A percentile compares a stretch with the other conserved stretches of the same genome.
These are phyloP conservation scores for Cordyceps javanica DNA, from an alignment of 2,329 filamentous ascomycete genomes.

Conservation along the genomic window DNA sequence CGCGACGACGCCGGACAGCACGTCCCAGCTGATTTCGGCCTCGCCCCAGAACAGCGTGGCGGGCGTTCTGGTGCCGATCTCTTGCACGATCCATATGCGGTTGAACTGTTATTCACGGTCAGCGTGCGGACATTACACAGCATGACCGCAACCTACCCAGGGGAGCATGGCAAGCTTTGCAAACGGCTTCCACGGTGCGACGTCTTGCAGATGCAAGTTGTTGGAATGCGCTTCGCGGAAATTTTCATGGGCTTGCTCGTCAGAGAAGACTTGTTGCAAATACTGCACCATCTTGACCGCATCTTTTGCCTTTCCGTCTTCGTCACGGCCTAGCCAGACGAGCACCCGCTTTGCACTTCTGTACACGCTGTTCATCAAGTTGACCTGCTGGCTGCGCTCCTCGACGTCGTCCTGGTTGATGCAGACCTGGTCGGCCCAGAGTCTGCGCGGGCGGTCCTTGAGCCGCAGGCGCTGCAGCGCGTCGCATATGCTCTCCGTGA, in stretches of 20 bases:
- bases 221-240: constrained; percentile 27
- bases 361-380: constrained; percentile 33
- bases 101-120: constrained; percentile 24
- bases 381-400: constrained; percentile 32
- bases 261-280: constrained; percentile 23
- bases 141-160: constrained; percentile 23
- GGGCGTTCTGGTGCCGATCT: constrained; percentile 28
- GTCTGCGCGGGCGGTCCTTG: constrained; percentile 19
- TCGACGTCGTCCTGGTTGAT: constrained; percentile 32
- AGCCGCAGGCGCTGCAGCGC: constrained; percentile 25
- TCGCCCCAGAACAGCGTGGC: constrained; percentile 31
- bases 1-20: constrained; percentile 24
- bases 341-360: constrained; percentile 26
- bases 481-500: constrained; percentile 19
- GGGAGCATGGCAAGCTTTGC: constrained; percentile 25
- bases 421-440: constrained; percentile 37
- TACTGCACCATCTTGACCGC: constrained; percentile 24
- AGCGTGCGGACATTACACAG: neutral
- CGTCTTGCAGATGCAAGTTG: constrained; percentile 22
- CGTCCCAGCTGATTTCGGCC: constrained; percentile 26
- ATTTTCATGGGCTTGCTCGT: constrained; percentile 23
- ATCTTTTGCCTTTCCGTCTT: constrained; percentile 21
- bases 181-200: constrained; percentile 26
- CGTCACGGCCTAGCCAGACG: constrained; percentile 31
- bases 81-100: constrained; percentile 32